A percentile compares a stretch with the other conserved stretches of the same genome.
Evolutionary conservation across 495 filamentous ascomycete species (phyloP).

Genomic region (Penicillium cataractarum): DNA sequence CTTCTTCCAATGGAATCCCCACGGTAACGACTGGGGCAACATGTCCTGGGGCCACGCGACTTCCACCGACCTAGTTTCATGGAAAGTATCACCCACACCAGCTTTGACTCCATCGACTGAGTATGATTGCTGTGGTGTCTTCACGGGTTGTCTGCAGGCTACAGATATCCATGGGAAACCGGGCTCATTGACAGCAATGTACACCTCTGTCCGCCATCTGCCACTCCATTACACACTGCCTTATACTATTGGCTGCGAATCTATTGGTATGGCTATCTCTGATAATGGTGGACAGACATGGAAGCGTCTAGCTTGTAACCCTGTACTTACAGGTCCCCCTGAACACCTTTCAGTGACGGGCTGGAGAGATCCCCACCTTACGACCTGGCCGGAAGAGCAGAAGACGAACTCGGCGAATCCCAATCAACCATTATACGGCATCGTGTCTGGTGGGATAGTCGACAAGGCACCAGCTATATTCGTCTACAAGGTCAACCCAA

Average conservation of each 20-base stretch:
- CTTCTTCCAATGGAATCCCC: slow-evolving; percentile 53
- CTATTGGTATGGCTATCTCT: slow-evolving; percentile 53
- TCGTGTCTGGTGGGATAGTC: slow-evolving; percentile 57
- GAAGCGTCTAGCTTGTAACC: slow-evolving; percentile 52
- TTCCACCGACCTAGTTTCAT: slow-evolving; percentile 47
- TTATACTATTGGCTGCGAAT: slow-evolving; percentile 53
- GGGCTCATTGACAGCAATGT: slow-evolving; percentile 50
- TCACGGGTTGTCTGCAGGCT: slow-evolving; percentile 54
- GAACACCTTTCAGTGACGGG: slow-evolving; percentile 52
- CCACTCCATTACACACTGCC: slow-evolving; percentile 54
- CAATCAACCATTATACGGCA: slow-evolving; percentile 46
- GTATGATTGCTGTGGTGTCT: slow-evolving; percentile 56
- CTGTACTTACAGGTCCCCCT: slow-evolving; percentile 51
- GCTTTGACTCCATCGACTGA: slow-evolving; percentile 39
- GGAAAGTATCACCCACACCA: slow-evolving; percentile 41
- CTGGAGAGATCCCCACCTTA: slow-evolving; percentile 59
- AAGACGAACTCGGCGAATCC: slow-evolving; percentile 31
- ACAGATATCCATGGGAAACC: slow-evolving; percentile 44
- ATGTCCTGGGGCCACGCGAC: slow-evolving; percentile 50
- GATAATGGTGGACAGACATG: slow-evolving; percentile 54
- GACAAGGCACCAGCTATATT: slow-evolving; percentile 52
- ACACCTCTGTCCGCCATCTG: slow-evolving; percentile 55
- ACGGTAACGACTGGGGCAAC: slow-evolving; percentile 48
- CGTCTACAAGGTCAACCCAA: slow-evolving; percentile 52
- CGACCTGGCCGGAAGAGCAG: slow-evolving; percentile 45